phyloP scores from a whole-genome alignment of 2,329 filamentous ascomycete genomes.

The Colletotrichum karsti region DNA sequence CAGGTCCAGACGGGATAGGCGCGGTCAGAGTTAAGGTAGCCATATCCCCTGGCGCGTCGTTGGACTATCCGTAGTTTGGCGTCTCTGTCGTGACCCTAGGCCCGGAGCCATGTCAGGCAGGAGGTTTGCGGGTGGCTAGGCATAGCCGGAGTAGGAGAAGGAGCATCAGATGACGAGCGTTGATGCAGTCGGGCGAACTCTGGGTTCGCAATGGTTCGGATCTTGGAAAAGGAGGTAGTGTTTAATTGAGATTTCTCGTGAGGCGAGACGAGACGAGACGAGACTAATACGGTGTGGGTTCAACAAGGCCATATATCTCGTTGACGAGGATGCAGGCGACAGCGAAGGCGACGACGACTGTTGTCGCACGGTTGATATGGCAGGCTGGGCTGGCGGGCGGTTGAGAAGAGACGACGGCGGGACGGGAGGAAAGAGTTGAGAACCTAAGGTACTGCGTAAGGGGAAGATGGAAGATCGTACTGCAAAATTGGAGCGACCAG shows the following conservation, averaged over 20 bases:
- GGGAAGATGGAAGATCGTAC: slow-evolving; percentile 2
- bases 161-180: background rate
- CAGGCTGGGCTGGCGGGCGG: no score
- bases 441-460: background rate
- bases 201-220: background rate
- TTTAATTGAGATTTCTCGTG: slow-evolving; percentile 1
- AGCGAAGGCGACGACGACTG: no score
- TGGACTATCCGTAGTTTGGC: slow-evolving; percentile 17
- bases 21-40: background rate
- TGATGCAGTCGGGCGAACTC: slow-evolving; percentile 1
- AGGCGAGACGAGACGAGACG: slow-evolving; percentile 4
- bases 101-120: background rate
- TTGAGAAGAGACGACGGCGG: background rate
- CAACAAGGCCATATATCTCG: slow-evolving; percentile 1
- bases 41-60: slow-evolving; percentile 4
- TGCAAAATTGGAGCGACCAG: slow-evolving; percentile 2
- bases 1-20: slow-evolving; percentile 1
- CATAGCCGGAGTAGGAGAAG: no score
- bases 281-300: slow-evolving; percentile 26
- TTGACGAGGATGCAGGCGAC: background rate
- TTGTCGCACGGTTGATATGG: no score
- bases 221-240: background rate
- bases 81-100: slow-evolving; percentile 8
- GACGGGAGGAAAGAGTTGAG: background rate
- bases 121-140: background rate